Conservation (phyloP, 1,139 yeast genomes). For the Wickerhamomyces sp. region DNA sequence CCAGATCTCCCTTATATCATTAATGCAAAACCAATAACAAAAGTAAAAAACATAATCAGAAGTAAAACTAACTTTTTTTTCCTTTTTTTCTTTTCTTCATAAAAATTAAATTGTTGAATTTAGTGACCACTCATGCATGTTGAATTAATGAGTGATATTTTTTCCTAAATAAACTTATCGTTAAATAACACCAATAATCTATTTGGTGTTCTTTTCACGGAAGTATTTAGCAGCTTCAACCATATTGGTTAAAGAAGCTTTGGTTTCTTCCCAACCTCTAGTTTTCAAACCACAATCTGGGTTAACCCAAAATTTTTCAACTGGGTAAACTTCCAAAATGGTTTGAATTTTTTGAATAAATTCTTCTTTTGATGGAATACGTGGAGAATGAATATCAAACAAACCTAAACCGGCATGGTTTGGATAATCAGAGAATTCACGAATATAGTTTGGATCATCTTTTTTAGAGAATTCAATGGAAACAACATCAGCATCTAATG, state of each 20-base stretch:
- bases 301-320: slow-evolving; percentile 98
- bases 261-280: slow-evolving; percentile 92
- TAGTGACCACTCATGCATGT: slow-evolving; percentile 13
- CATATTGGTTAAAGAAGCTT: slow-evolving; percentile 90
- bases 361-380: slow-evolving; percentile 97
- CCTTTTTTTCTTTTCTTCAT: slow-evolving; percentile 3
- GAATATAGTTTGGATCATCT: slow-evolving; percentile 97
- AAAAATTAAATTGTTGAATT: slow-evolving; percentile 4
- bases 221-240: slow-evolving; percentile 96
- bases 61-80: slow-evolving; percentile 17
- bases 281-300: slow-evolving; percentile 99
- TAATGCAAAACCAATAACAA: slow-evolving; percentile 8
- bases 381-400: slow-evolving; percentile 98
- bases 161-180: too few relatives aligned
- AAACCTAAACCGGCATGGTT: slow-evolving; percentile 99
- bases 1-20: slow-evolving; percentile 20
- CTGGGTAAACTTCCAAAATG: slow-evolving; percentile 95
- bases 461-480: slow-evolving; percentile 99
- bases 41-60: slow-evolving; percentile 17
- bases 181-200: slow-evolving; percentile 3
- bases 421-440: slow-evolving; percentile 97
- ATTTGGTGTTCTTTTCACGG: slow-evolving; percentile 57
- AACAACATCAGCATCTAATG: slow-evolving; percentile 98
- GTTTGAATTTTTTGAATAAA: slow-evolving; percentile 90
- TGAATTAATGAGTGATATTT: slow-evolving; percentile 15